A percentile compares a stretch with the other conserved stretches of the same genome.
These are phyloP conservation scores for Chlamydomonas eustigma DNA, from an alignment of 139 green algal genomes.

Conservation along the genomic window DNA sequence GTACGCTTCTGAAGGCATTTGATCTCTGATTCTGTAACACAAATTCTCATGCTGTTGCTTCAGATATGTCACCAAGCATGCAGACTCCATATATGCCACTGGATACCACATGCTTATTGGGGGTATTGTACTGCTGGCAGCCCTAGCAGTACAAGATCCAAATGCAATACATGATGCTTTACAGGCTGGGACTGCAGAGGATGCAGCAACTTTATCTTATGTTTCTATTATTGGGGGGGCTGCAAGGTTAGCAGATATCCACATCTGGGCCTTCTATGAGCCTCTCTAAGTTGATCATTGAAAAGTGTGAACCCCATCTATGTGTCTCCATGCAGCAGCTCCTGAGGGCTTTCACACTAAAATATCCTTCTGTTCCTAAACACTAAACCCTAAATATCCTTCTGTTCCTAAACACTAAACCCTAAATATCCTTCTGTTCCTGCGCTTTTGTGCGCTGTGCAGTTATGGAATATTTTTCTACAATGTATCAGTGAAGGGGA, in stretches of 20 bases:
- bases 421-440: neutral
- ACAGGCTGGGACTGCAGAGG: neutral
- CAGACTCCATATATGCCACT: slow-evolving; percentile 92
- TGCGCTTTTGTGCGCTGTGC: slow-evolving; percentile 14
- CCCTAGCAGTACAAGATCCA: slow-evolving; percentile 18
- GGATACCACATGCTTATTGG: slow-evolving; percentile 98
- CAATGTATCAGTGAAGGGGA: slow-evolving; percentile 75
- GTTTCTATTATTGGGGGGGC: slow-evolving; percentile 87
- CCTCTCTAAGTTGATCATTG: too few relatives aligned
- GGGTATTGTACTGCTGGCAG: slow-evolving; percentile 62
- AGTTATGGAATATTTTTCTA: slow-evolving; percentile 84
- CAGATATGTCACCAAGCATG: slow-evolving; percentile 66
- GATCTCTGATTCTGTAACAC: too few relatives aligned
- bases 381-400: too few relatives aligned
- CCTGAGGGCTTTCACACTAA: too few relatives aligned
- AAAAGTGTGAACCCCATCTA: too few relatives aligned
- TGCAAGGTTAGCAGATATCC: too few relatives aligned
- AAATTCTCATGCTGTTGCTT: neutral
- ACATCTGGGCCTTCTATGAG: too few relatives aligned
- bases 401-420: too few relatives aligned
- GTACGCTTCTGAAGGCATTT: too few relatives aligned
- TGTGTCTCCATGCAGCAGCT: too few relatives aligned
- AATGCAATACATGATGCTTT: neutral
- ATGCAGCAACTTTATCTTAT: slow-evolving; percentile 58
- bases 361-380: too few relatives aligned